Evolutionary conservation across 345 rosid species (phyloP).

Genomic region (Anastatica hierochuntica): DNA sequence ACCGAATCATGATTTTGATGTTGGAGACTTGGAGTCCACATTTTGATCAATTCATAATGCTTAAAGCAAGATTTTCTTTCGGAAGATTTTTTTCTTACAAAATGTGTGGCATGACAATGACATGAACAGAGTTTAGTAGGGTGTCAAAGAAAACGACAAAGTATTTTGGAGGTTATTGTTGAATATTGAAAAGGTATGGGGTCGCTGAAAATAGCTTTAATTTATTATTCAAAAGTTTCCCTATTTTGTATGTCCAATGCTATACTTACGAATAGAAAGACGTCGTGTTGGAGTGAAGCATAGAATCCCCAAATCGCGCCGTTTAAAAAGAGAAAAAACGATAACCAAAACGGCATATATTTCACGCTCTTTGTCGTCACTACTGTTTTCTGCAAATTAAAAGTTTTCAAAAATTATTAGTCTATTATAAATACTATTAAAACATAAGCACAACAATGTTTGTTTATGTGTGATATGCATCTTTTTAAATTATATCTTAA

Average conservation of each 20-base stretch:
- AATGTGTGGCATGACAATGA: no score
- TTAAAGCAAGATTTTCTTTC: no score
- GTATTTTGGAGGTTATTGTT: not conserved
- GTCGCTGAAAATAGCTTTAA: not conserved
- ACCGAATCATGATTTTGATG: conserved; percentile 1
- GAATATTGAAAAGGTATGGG: not conserved
- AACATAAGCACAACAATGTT: no score
- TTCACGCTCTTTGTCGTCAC: conserved; percentile 53
- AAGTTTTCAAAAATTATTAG: no score
- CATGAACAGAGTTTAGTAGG: not conserved
- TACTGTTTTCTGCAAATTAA: conserved; percentile 53
- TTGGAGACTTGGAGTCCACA: conserved; percentile 22
- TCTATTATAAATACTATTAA: no score
- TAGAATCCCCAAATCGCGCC: conserved; percentile 60
- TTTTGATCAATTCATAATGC: not conserved
- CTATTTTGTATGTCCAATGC: not conserved
- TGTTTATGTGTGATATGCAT: no score
- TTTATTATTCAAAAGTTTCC: not conserved
- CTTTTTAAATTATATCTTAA: no score
- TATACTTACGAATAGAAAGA: conserved; percentile 42
- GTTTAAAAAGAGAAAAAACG: conserved; percentile 53
- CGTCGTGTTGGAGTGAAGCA: conserved; percentile 43
- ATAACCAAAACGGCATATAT: conserved; percentile 67
- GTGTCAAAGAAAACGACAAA: conserved; percentile 4
- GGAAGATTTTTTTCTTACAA: no score